Evolutionary conservation across 2,329 filamentous ascomycete genomes (phyloP).

Genomic region (Elsinoe necatrix): DNA sequence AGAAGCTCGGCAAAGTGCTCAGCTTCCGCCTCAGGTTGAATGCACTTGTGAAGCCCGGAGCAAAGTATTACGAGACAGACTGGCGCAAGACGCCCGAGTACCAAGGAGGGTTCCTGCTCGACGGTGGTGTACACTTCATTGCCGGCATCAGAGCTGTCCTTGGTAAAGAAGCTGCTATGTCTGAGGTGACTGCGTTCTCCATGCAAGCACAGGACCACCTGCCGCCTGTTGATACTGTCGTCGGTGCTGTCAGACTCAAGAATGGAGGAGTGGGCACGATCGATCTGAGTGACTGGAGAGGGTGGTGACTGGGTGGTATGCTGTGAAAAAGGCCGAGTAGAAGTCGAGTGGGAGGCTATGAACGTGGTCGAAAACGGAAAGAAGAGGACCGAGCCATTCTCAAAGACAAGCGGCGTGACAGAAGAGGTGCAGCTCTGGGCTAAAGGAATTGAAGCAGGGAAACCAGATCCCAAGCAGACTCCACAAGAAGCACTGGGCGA

Average conservation of each 20-base stretch:
- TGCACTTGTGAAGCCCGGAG: slow-evolving; percentile 38
- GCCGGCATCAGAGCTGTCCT: slow-evolving; percentile 56
- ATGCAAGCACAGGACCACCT: slow-evolving; percentile 48
- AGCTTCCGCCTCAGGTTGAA: slow-evolving; percentile 46
- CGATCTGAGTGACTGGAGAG: slow-evolving; percentile 45
- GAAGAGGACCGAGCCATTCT: slow-evolving; percentile 35
- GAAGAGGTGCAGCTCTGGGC: slow-evolving; percentile 57
- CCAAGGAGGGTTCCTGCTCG: slow-evolving; percentile 69
- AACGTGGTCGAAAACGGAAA: slow-evolving; percentile 27
- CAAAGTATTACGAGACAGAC: slow-evolving; percentile 48
- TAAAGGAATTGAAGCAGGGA: slow-evolving; percentile 42
- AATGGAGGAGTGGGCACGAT: slow-evolving; percentile 51
- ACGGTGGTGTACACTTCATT: slow-evolving; percentile 65
- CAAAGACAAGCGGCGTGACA: slow-evolving; percentile 43
- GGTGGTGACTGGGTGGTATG: slow-evolving; percentile 50
- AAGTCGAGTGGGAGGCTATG: slow-evolving; percentile 38
- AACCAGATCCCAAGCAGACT: slow-evolving; percentile 43
- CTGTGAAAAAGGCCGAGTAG: slow-evolving; percentile 50
- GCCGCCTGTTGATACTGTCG: slow-evolving; percentile 58
- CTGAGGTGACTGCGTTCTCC: slow-evolving; percentile 47
- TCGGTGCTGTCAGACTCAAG: slow-evolving; percentile 48
- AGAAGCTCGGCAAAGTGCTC: slow-evolving; percentile 46
- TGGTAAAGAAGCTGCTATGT: slow-evolving; percentile 38
- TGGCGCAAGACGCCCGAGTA: slow-evolving; percentile 63
- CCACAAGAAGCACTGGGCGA: slow-evolving; percentile 53